Evolutionary conservation across 192 early-diverging fungal genomes (phyloP).

Genomic region (Linnemannia schmuckeri): DNA sequence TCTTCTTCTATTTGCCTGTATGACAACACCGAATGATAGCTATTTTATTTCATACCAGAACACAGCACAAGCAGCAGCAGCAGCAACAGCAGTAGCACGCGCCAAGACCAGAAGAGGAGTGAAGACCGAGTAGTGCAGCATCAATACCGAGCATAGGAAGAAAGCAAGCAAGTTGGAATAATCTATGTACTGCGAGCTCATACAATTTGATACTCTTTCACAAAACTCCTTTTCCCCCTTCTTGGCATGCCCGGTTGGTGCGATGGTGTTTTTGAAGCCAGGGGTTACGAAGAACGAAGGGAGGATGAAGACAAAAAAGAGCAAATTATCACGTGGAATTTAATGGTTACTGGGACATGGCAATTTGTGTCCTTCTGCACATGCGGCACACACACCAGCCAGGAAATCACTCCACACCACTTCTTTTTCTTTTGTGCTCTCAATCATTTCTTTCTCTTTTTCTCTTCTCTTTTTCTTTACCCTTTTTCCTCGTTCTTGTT

Average conservation of each 20-base stretch:
- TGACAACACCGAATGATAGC: neutral
- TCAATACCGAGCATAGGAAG: neutral
- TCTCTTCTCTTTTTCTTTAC: neutral
- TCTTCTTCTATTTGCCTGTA: neutral
- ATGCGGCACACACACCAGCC: neutral
- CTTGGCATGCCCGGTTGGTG: neutral
- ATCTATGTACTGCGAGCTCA: neutral
- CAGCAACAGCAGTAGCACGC: neutral
- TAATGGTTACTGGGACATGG: neutral
- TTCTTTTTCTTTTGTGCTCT: neutral
- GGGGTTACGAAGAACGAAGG: neutral
- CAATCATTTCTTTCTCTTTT: neutral
- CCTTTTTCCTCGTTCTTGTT: slow-evolving; percentile 7
- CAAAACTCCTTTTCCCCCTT: neutral
- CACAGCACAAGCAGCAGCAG: neutral
- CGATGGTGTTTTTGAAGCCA: neutral
- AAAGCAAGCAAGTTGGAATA: neutral
- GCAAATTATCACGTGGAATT: slow-evolving; percentile 7
- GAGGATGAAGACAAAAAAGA: neutral
- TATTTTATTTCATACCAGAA: neutral
- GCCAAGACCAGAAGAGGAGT: neutral
- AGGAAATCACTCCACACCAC: neutral
- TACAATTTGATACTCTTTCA: neutral
- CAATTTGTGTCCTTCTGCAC: neutral
- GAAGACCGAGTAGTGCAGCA: too few relatives aligned